These are phyloP conservation scores for Wallacemonas rigidus DNA, from an alignment of 208 protist genomes.

Conservation along the genomic window DNA sequence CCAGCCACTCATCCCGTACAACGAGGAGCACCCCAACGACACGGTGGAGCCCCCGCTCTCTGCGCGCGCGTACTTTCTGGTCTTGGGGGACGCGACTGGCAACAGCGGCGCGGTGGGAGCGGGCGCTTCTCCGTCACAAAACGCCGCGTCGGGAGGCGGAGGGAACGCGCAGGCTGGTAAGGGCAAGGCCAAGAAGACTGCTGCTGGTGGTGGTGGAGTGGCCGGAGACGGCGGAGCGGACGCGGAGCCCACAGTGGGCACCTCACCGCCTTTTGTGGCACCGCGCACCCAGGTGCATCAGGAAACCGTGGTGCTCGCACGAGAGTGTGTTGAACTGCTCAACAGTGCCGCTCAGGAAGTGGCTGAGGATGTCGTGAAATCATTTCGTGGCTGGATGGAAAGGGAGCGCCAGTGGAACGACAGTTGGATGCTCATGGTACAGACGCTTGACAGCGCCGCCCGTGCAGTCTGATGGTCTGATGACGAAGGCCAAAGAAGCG, in stretches of 20 bases:
- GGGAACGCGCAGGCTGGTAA: neutral
- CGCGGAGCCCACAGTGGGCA: constrained; percentile 11
- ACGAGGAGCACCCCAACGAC: constrained; percentile 47
- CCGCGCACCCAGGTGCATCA: constrained; percentile 57
- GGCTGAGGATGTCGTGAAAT: constrained; percentile 35
- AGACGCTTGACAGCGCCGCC: constrained; percentile 30
- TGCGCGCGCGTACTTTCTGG: constrained; percentile 43
- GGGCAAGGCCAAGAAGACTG: constrained; percentile 10
- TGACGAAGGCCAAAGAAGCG: constrained; percentile 14
- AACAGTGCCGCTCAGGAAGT: constrained; percentile 40
- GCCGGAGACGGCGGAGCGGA: neutral
- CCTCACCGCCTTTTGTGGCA: constrained; percentile 47
- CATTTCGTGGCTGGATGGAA: constrained; percentile 56
- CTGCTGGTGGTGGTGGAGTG: neutral
- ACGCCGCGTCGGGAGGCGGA: neutral
- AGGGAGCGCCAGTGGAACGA: constrained; percentile 58
- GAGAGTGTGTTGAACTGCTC: constrained; percentile 51
- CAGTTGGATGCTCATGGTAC: constrained; percentile 61
- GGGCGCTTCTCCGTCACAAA: constrained; percentile 2
- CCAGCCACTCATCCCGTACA: constrained; percentile 58
- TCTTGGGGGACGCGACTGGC: neutral
- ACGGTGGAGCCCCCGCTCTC: constrained; percentile 24
- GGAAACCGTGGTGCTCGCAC: constrained; percentile 57
- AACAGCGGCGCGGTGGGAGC: constrained; percentile 9
- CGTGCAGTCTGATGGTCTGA: neutral